Evolutionary conservation across 495 filamentous ascomycete genomes (phyloP), one percentile per base, ranked within the genome.

Genomic region (Usnea hakonensis): DNA sequence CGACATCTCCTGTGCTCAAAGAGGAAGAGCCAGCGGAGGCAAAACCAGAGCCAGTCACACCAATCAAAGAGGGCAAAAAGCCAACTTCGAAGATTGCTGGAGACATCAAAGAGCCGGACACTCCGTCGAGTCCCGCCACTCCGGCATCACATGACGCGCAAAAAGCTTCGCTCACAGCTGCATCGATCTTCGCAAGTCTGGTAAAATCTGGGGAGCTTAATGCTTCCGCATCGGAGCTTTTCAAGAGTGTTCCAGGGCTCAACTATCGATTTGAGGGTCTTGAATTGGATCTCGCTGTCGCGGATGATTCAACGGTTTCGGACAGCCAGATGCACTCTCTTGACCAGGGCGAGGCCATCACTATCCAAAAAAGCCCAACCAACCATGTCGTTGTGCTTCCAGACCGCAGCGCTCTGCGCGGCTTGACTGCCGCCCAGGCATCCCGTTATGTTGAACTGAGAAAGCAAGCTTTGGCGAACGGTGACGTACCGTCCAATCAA

Each of bases 381-480:
- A 64, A 73, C 26, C 70, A 77, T 30, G 77, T 82, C 48, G 70
- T 79, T 36, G 62, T 70, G 36, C 69, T 74, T n/a, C 90, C 91
- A 5, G 85, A 87, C 61, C 90, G 91, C 5, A 84, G 86, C 60
- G 87, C 88, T 58, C 78, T 97, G 33, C 84, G 84, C 41, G 90
- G 90, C 64, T 76, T 98, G 26, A 87, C 81, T 14, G 69, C 79
- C 17, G 87, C 89, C 35, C 89, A 95, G 68, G 90, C 95, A 64
- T 79, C 87, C 28, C 82, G 86, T 11, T 93, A 89, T 62, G 75
- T 97, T 17, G 78, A 83, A 57, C 79, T 95, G 0, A 90, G 60
- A 21, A 62, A 62, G 35, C 54, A 46, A 28, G 52, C 41, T 50
- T 36, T 57, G 11, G n/a, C 41, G 9, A 57, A 58, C 36, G 64